Evolutionary conservation across 1,139 yeast genomes (phyloP), one percentile per base, ranked within the genome.

Genomic region (Saccharomyces hybrid): DNA sequence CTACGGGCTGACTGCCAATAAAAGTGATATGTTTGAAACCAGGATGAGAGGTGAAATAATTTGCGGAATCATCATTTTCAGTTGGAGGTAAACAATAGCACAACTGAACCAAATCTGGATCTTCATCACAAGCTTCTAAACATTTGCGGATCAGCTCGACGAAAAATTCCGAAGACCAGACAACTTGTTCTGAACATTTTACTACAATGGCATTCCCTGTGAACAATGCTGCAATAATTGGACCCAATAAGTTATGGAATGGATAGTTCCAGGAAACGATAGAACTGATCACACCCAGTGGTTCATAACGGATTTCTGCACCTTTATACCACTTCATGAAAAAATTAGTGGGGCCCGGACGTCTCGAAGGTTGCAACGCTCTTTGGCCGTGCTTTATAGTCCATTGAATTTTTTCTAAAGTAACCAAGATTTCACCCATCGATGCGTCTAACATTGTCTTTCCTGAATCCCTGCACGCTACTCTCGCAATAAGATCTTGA

Each of bases 231-330:
- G 97, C 95, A 57, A 91, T 83, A 0, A 91, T 76, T 1, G 99
- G 99, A 1, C 97, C 97, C 79, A 93, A 75, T 53, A 91, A 74
- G 70, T 93, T 93, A 69, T 93, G 98, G 71, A 86, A 85, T 1
- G 99, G 98, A 67, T 93, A 93, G 67, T 93, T 93, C 99, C 99
- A 93, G 4, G 97, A 88, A 1, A 93, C 89, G 60, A 93, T 76
- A 0, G 98, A 96, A 4, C 95, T 80, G 20, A 93, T 95, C 2
- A 91, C 96, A 20, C 88, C 88, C 56, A 91, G 72, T 0, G 99
- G 98, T 68, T 91, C 96, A 69, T 93, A 93, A 60, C 95, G 78
- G 6, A 93, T 91, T 71, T 91, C 95, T 1, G 96, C 98, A 56
- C 86, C 85, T 69, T 93, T 93, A 67, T 85, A 84, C 58, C 64